Percentiles rank a stretch among this genome's conserved stretches.
Conservation (phyloP, 768 basidiomycete species). For the Lactifluus rugatus region DNA sequence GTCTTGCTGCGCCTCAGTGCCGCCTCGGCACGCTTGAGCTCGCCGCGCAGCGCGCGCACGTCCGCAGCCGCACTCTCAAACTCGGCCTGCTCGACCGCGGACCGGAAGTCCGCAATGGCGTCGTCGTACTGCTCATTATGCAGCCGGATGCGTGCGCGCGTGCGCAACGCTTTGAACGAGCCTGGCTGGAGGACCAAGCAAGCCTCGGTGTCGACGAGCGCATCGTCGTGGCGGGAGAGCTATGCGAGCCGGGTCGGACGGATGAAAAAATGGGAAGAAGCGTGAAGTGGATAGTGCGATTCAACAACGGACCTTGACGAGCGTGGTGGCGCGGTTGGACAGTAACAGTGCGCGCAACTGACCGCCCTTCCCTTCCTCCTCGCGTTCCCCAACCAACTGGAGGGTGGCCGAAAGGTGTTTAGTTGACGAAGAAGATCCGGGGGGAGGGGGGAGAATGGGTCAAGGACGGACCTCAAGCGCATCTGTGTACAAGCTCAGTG, state of each 20-base stretch:
- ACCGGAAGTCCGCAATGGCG: conserved; percentile 65
- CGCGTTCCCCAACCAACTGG: conserved; percentile 54
- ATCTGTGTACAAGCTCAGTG: conserved; percentile 58
- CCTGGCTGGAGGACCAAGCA: conserved; percentile 52
- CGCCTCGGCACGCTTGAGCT: conserved; percentile 75
- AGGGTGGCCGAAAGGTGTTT: neutral
- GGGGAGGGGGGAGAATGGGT: no score
- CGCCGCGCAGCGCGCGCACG: conserved; percentile 46
- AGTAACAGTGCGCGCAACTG: conserved; percentile 71
- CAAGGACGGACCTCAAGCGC: conserved; percentile 48
- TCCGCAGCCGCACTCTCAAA: conserved; percentile 57
- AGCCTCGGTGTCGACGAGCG: conserved; percentile 58
- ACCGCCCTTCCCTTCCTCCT: conserved; percentile 71
- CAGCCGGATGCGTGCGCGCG: conserved; percentile 71
- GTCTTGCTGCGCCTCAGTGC: conserved; percentile 80
- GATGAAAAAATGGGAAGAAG: neutral
- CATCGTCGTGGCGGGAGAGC: conserved; percentile 57
- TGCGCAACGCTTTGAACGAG: conserved; percentile 81
- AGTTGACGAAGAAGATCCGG: no score
- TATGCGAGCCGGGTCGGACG: conserved; percentile 22
- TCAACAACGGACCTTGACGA: conserved; percentile 48
- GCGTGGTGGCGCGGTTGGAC: conserved; percentile 76
- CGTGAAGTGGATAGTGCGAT: conserved; percentile 4
- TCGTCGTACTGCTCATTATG: conserved; percentile 66
- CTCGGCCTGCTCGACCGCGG: conserved; percentile 64